A percentile compares a stretch with the other conserved stretches of the same genome.
Evolutionary conservation across 163 green algal genomes (phyloP).

Genomic region (Chlamydomonas reinhardtii): DNA sequence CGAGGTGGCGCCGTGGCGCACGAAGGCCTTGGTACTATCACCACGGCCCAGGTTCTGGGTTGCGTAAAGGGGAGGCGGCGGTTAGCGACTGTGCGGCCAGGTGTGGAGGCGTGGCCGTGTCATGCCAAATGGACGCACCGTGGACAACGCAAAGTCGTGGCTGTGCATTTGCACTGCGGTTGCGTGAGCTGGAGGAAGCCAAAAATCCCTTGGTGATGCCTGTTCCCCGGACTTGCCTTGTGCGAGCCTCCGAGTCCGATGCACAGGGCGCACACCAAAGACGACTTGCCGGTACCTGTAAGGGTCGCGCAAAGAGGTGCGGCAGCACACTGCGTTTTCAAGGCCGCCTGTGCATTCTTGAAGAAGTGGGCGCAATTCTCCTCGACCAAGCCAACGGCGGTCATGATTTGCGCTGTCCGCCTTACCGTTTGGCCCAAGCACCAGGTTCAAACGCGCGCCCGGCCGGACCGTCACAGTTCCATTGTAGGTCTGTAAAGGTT

Average conservation of each 20-base stretch:
- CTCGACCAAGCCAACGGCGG: too few relatives aligned
- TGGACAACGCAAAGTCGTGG: too few relatives aligned
- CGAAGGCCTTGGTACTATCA: constrained; percentile 85
- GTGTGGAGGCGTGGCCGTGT: not conserved
- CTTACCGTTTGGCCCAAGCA: constrained; percentile 96
- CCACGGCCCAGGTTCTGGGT: constrained; percentile 88
- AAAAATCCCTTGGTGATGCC: not conserved
- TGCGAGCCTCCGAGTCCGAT: constrained; percentile 84
- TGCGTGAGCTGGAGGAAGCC: too few relatives aligned
- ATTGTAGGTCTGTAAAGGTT: constrained; percentile 78
- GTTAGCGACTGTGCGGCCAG: too few relatives aligned
- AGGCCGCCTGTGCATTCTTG: too few relatives aligned
- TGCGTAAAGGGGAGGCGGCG: too few relatives aligned
- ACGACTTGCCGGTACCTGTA: constrained; percentile 95
- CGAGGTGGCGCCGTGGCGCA: constrained; percentile 74
- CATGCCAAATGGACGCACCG: too few relatives aligned
- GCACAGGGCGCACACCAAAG: constrained; percentile 94
- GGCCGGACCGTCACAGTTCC: constrained; percentile 75
- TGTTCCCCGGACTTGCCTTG: not conserved
- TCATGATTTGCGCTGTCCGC: too few relatives aligned
- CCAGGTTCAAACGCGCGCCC: constrained; percentile 92
- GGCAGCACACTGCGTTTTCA: too few relatives aligned
- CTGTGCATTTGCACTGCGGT: too few relatives aligned
- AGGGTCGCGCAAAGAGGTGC: too few relatives aligned
- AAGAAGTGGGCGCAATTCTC: too few relatives aligned